These are phyloP conservation scores for Cicer judaicum DNA, from an alignment of 306 rosid species.

Conservation along the genomic window DNA sequence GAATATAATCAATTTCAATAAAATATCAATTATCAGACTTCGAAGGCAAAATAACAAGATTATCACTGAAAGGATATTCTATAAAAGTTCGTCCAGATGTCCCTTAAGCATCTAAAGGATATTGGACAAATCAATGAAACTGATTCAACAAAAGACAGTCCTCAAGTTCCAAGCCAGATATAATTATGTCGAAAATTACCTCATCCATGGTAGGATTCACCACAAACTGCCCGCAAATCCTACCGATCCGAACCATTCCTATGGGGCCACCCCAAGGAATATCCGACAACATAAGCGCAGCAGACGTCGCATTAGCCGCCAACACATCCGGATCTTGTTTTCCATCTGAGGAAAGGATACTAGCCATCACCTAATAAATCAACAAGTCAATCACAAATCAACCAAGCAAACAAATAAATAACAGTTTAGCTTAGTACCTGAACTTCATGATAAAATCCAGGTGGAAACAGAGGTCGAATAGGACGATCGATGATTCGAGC, in stretches of 20 bases:
- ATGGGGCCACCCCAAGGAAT: conserved; percentile 99
- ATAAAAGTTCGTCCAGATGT: not conserved
- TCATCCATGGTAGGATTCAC: conserved; percentile 93
- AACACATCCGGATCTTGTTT: conserved; percentile 89
- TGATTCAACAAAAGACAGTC: conserved; percentile 9
- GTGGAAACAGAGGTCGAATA: conserved; percentile 85
- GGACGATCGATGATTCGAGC: conserved; percentile 92
- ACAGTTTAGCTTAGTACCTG: conserved; percentile 61
- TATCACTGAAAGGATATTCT: not conserved
- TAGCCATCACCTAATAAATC: conserved; percentile 70
- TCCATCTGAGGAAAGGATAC: conserved; percentile 93
- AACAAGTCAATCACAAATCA: conserved; percentile 6
- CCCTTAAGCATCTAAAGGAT: conserved; percentile 19
- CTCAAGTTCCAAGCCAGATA: not conserved
- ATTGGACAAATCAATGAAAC: conserved; percentile 6
- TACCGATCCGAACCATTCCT: conserved; percentile 88
- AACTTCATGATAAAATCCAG: conserved; percentile 94
- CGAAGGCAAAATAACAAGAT: conserved; percentile 1
- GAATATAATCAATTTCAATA: conserved; percentile 11
- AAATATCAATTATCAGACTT: conserved; percentile 20
- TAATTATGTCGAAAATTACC: conserved; percentile 52
- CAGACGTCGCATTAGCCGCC: conserved; percentile 91
- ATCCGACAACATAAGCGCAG: conserved; percentile 97
- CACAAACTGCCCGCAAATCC: conserved; percentile 77
- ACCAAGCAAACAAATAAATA: conserved; percentile 20